Conservation (phyloP, 192 early-diverging fungal species). For the Umbelopsis sp. region DNA sequence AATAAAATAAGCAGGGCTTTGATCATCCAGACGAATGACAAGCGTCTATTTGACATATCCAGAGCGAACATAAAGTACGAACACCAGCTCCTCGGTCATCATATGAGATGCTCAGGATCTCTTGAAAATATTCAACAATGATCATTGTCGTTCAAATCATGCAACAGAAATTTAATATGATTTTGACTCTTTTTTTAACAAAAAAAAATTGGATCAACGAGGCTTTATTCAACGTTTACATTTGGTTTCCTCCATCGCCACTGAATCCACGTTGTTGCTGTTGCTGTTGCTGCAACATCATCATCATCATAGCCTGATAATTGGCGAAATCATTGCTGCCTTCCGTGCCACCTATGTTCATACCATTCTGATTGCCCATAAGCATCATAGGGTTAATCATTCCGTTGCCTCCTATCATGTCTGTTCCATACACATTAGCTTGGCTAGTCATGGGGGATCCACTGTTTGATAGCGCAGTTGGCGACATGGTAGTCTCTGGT, state of each 20-base stretch:
- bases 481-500: conserved; percentile 18
- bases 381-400: conserved; percentile 35
- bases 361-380: conserved; percentile 21
- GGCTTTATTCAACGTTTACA: neutral
- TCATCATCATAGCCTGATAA: conserved; percentile 29
- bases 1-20: too few species aligned
- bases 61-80: too few species aligned
- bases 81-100: too few species aligned
- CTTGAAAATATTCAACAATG: too few species aligned
- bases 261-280: conserved; percentile 8
- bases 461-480: conserved; percentile 8
- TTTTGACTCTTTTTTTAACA: too few species aligned
- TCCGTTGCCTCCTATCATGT: conserved; percentile 24
- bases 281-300: conserved; percentile 35
- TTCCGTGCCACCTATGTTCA: conserved; percentile 17
- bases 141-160: too few species aligned
- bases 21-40: too few species aligned
- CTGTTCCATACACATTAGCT: conserved; percentile 10
- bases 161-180: too few species aligned
- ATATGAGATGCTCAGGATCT: too few species aligned
- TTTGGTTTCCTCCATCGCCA: neutral
- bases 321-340: conserved; percentile 13
- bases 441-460: neutral
- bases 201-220: neutral
- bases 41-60: too few species aligned